Base-by-base conservation (phyloP, 192 early-diverging fungal genomes). In the Pilaira anomala region DNA sequence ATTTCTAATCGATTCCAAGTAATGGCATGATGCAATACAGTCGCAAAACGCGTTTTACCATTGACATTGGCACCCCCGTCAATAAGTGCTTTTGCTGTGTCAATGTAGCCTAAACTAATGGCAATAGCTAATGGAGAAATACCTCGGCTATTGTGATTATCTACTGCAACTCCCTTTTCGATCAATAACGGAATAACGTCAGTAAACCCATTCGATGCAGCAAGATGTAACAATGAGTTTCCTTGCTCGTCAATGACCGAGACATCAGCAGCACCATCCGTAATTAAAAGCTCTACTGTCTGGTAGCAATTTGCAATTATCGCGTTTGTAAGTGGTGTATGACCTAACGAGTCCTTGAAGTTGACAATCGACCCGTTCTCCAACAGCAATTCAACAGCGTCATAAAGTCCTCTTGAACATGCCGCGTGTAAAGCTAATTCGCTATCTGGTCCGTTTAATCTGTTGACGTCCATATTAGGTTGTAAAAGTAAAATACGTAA, bases 1-100 rank as follows among this genome's bases (percentile, higher is more conserved):
- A 62, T 68, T 36, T 66, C 68, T n/a, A 71, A 39, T 26, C 74
- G n/a, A 58, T 76, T 76, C 74, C 74, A 76, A 12, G 46, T 58
- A 1, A 76, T 58, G 2, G 74, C 74, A 60, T 68, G 56, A 53
- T 76, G 74, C 4, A 76, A 36, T 13, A 76, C 48, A 0, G 74
- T 64, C 5, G 40, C 42, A 44, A 55, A 71, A 14, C 58, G 33
- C 12, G 57, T 29, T 41, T 46, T 40, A 19, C 45, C 52, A 30
- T 76, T 62, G 3, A 71, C 48, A 50, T 76, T 56, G 6, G 74
- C 68, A 4, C 74, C 74, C 18, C 36, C n/a, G 1, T 25, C 48
- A 1, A 76, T 26, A 14, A 76, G 41, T 7, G 33, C 33, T 22
- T 48, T 44, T 28, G 60, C 61, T 4, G 48, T 19, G 14, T 57